Evolutionary conservation across 1,139 yeast genomes (phyloP).

Genomic region (Saccharomycopsis phalli): DNA sequence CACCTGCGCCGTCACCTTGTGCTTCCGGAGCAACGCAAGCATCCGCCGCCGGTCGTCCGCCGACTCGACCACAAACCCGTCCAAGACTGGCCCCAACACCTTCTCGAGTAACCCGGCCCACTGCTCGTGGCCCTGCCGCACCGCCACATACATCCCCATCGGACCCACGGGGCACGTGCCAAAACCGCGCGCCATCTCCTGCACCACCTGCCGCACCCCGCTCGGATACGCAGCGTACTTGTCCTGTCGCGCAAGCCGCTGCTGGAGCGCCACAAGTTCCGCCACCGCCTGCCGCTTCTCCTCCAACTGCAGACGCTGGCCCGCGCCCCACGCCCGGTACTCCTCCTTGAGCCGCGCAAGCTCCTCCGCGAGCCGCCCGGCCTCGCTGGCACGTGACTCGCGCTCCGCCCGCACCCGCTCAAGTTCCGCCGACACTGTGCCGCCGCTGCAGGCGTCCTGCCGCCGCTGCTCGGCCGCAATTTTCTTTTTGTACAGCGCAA

Average conservation of each 20-base stretch:
- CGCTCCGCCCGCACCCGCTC: background rate
- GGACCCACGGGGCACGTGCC: conserved; percentile 71
- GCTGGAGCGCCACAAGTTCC: conserved; percentile 22
- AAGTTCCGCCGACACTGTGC: conserved; percentile 18
- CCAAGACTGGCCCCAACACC: conserved; percentile 38
- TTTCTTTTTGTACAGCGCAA: conserved; percentile 27
- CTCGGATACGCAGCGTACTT: conserved; percentile 38
- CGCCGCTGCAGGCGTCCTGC: conserved; percentile 35
- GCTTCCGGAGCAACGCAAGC: conserved; percentile 34
- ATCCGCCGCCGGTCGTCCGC: conserved; percentile 51
- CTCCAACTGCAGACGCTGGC: conserved; percentile 9
- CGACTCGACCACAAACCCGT: conserved; percentile 59
- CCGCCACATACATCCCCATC: conserved; percentile 50
- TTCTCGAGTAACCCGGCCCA: conserved; percentile 63
- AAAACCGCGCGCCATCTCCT: conserved; percentile 36
- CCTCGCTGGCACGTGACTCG: background rate
- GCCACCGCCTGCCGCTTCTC: conserved; percentile 23
- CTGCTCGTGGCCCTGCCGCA: conserved; percentile 44
- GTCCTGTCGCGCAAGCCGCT: conserved; percentile 17
- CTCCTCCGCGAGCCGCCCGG: background rate
- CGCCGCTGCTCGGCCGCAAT: conserved; percentile 31
- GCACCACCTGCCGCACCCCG: conserved; percentile 34
- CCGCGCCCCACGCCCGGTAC: background rate
- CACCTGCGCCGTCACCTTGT: conserved; percentile 32
- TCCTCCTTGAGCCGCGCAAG: background rate